These are phyloP conservation scores for Candida coleopterorum DNA, from an alignment of 805 yeast genomes.

Conservation along the genomic window DNA sequence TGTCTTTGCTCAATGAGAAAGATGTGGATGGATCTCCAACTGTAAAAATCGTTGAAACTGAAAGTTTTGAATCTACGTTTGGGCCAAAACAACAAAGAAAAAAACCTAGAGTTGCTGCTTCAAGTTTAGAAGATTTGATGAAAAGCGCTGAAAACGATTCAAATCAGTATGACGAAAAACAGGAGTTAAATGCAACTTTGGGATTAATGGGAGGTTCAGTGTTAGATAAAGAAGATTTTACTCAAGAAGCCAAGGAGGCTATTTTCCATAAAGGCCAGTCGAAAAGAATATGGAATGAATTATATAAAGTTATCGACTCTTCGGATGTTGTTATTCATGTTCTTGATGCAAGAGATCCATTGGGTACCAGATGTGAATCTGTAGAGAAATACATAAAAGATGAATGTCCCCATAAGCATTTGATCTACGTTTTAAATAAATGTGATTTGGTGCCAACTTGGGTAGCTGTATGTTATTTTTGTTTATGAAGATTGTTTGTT, in stretches of 20 bases:
- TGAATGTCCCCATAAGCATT: slow-evolving; percentile 95
- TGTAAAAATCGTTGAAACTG: slow-evolving; percentile 82
- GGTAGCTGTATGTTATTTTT: slow-evolving; percentile 84
- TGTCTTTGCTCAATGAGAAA: slow-evolving; percentile 89
- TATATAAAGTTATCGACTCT: slow-evolving; percentile 94
- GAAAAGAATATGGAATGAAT: slow-evolving; percentile 97
- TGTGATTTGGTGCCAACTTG: slow-evolving; percentile 98
- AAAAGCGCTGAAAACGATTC: slow-evolving; percentile 51
- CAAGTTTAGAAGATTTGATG: slow-evolving; percentile 77
- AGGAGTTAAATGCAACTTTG: slow-evolving; percentile 66
- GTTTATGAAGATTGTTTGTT: neutral
- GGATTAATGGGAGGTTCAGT: slow-evolving; percentile 72
- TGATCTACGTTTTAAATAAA: slow-evolving; percentile 90
- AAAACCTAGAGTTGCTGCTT: slow-evolving; percentile 74
- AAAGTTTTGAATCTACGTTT: slow-evolving; percentile 73
- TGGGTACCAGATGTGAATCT: slow-evolving; percentile 90
- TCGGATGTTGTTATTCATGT: slow-evolving; percentile 97
- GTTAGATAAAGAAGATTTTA: slow-evolving; percentile 68
- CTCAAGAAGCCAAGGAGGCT: slow-evolving; percentile 90
- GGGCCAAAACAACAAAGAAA: slow-evolving; percentile 95
- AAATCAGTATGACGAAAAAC: slow-evolving; percentile 64
- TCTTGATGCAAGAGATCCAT: slow-evolving; percentile 94
- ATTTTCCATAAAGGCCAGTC: slow-evolving; percentile 97
- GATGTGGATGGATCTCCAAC: slow-evolving; percentile 73
- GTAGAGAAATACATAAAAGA: slow-evolving; percentile 90